Evolutionary conservation across 148 eudicot species (phyloP).

Genomic region (Agrostemma githago): DNA sequence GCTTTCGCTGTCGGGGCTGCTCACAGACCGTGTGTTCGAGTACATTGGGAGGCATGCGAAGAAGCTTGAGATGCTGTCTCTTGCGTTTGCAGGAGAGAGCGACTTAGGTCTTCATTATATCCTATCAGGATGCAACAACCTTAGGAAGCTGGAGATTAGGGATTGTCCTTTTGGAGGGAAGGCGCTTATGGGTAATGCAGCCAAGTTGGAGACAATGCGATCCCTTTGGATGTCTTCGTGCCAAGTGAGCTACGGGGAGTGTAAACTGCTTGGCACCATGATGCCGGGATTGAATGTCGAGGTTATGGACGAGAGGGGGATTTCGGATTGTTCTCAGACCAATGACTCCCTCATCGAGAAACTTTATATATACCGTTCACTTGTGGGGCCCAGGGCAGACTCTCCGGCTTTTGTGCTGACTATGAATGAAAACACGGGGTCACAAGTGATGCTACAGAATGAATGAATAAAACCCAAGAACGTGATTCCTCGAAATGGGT

Average conservation of each 20-base stretch:
- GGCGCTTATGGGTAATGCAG: constrained; percentile 69
- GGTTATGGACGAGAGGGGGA: constrained; percentile 73
- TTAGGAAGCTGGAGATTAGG: constrained; percentile 79
- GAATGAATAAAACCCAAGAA: background rate
- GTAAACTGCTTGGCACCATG: constrained; percentile 73
- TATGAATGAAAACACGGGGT: constrained; percentile 19
- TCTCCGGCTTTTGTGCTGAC: constrained; percentile 63
- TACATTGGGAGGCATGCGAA: constrained; percentile 75
- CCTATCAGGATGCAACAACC: constrained; percentile 76
- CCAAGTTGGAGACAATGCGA: constrained; percentile 95
- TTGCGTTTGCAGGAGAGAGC: constrained; percentile 85
- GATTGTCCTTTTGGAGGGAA: constrained; percentile 89
- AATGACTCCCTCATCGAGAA: constrained; percentile 60
- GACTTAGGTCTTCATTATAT: constrained; percentile 74
- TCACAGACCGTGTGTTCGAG: constrained; percentile 70
- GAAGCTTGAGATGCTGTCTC: constrained; percentile 84
- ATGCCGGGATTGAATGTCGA: constrained; percentile 83
- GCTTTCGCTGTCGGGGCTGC: constrained; percentile 81
- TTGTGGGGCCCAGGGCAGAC: constrained; percentile 73
- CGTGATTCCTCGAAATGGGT: background rate
- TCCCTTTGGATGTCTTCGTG: constrained; percentile 99
- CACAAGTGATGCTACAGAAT: background rate
- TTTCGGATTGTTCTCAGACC: constrained; percentile 33
- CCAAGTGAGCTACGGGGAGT: constrained; percentile 68
- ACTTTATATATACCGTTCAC: constrained; percentile 70